Evolutionary conservation across 257 asterid species (phyloP).

Genomic region (Solanum gandarillasii): DNA sequence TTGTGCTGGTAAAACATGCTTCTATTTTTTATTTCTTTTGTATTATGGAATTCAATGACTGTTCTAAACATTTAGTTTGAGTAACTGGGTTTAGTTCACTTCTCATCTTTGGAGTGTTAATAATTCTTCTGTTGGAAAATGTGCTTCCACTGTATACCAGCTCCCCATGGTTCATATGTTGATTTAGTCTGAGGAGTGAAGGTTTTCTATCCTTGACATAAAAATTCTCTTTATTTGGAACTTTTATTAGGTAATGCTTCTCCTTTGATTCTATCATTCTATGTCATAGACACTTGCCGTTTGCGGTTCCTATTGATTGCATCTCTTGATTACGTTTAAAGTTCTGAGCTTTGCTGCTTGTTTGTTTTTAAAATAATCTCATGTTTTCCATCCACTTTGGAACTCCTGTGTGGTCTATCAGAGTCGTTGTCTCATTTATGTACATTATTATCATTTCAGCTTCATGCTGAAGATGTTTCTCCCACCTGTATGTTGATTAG

Average conservation of each 20-base stretch:
- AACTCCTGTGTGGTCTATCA: not conserved
- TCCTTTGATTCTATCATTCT: not conserved
- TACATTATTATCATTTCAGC: not conserved
- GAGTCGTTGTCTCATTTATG: not conserved
- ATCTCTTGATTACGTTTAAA: not conserved
- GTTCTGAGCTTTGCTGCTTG: not conserved
- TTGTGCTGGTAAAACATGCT: not conserved
- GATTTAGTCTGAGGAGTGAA: not conserved
- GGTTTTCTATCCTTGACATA: not conserved
- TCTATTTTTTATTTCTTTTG: not conserved
- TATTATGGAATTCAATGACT: not conserved
- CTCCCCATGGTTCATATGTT: not conserved
- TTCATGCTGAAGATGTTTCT: not conserved
- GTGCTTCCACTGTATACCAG: not conserved
- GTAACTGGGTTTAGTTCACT: not conserved
- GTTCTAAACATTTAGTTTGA: not conserved
- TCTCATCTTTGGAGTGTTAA: not conserved
- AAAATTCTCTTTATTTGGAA: not conserved
- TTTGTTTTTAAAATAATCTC: not conserved
- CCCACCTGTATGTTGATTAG: not conserved
- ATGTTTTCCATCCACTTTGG: not conserved
- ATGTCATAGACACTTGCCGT: not conserved
- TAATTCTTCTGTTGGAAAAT: not conserved
- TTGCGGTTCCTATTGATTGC: not conserved
- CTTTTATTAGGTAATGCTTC: not conserved